Conservation (phyloP, 768 basidiomycete species). For the Tulasnella sp. region DNA sequence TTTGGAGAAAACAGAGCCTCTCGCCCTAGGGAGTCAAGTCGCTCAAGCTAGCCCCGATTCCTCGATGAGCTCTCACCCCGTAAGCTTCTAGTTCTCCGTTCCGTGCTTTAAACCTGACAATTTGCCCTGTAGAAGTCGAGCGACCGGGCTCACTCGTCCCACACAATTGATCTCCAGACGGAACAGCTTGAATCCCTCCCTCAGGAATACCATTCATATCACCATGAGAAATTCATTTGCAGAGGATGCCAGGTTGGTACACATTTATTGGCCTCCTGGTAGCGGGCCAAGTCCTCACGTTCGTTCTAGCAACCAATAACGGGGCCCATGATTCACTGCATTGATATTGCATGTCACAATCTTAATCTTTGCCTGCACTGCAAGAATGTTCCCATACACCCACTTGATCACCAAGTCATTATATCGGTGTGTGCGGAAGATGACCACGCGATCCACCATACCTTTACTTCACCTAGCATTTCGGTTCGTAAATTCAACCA, state of each 20-base stretch:
- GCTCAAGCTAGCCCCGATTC: not conserved
- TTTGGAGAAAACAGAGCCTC: not conserved
- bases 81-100: not conserved
- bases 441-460: not conserved
- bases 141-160: not conserved
- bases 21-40: not conserved
- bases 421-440: not conserved
- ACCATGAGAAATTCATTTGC: not conserved
- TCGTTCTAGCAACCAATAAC: not conserved
- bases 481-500: not conserved
- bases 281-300: not conserved
- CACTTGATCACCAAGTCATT: slow-evolving; percentile 2
- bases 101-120: not conserved
- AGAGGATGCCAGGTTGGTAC: not conserved
- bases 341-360: slow-evolving; percentile 1
- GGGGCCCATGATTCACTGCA: not conserved
- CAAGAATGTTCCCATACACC: not conserved
- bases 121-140: not conserved
- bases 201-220: not conserved
- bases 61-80: not conserved
- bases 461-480: not conserved
- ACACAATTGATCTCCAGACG: not conserved
- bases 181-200: not conserved
- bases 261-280: not conserved
- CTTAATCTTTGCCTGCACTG: not conserved